phyloP scores from a whole-genome alignment of 2,329 filamentous ascomycete species.

The Aciculosporium take region DNA sequence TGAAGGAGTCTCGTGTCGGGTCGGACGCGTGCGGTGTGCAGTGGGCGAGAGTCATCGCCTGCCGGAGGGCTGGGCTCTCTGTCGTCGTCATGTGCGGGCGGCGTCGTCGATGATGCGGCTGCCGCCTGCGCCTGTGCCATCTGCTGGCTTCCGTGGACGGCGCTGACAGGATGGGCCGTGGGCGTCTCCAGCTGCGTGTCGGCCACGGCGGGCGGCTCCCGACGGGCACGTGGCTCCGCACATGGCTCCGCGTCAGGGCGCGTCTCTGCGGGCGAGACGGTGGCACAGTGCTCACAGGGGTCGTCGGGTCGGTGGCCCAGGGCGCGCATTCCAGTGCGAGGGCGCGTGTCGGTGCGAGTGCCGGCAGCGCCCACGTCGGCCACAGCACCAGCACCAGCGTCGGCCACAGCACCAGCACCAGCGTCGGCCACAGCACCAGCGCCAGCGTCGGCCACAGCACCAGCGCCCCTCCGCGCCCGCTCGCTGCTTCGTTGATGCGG shows the following conservation, averaged over 20 bases:
- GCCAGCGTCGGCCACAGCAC: not conserved
- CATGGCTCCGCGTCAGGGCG: too few relatives aligned
- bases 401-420: not conserved
- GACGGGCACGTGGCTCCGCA: conserved; percentile 1
- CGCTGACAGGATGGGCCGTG: too few relatives aligned
- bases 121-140: not conserved
- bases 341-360: not conserved
- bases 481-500: not conserved
- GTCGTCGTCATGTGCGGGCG: conserved; percentile 5
- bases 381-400: not conserved
- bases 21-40: conserved; percentile 24
- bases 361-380: not conserved
- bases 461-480: not conserved
- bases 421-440: not conserved
- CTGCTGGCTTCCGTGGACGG: too few relatives aligned
- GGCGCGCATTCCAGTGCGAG: conserved; percentile 1
- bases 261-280: conserved; percentile 8
- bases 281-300: conserved; percentile 5
- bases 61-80: conserved; percentile 5
- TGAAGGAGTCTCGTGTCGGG: conserved; percentile 29
- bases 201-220: conserved; percentile 4
- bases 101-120: not conserved
- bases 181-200: not conserved
- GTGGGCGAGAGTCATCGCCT: conserved; percentile 12
- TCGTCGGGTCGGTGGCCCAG: not conserved